Base-by-base conservation (phyloP, 2,329 filamentous ascomycete species). In the Pyricularia sp. region DNA sequence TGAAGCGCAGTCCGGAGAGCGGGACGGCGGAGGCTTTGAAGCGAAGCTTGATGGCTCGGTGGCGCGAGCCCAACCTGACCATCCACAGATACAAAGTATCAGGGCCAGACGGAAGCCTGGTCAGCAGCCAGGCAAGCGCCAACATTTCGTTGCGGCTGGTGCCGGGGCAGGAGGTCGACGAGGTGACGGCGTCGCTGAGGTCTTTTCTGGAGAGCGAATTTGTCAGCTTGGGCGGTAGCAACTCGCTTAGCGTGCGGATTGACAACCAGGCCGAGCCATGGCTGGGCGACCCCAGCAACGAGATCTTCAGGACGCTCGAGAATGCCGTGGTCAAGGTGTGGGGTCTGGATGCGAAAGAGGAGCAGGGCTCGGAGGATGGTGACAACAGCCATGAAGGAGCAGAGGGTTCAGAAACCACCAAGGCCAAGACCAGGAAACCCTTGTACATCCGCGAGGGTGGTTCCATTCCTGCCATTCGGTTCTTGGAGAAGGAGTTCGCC, bases 391-490 rank as follows among this genome's bases (percentile, higher is more conserved):
- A 33, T 12, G 40, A 26, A 19, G 55, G 40, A n/a, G 44, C 44
- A 24, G 31, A 53, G 31, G 30, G 44, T 49, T 49, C 40, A 6
- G 49, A 71, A 2, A 74, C 64, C 13, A 60, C 67, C 12, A 64
- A 74, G 49, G 75, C 78, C 4, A 80, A 78, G 67, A 70, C 71
- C 12, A 75, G 78, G 8, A 89, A 87, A 70, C 93, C 93, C 0
- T 80, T 99, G 3, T 97, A 96, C 73, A 99, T 99, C 69, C 85
- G 94, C 10, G 94, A 99, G 76, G 94, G 94, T 13, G 94, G 94
- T 5, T 96, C 90, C 0, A 99, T 99, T 69, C 94, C 94, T 0
- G 91, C 91, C 0, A 97, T 97, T 65, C 81, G 94, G 6, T 97
- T 97, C 72, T 74, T 97, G 49, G 93, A 97, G 75, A 96, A 96